A percentile compares a stretch with the other conserved stretches of the same genome.
These are phyloP conservation scores for Austroboletus eburneus DNA, from an alignment of 768 basidiomycete genomes.

Conservation along the genomic window DNA sequence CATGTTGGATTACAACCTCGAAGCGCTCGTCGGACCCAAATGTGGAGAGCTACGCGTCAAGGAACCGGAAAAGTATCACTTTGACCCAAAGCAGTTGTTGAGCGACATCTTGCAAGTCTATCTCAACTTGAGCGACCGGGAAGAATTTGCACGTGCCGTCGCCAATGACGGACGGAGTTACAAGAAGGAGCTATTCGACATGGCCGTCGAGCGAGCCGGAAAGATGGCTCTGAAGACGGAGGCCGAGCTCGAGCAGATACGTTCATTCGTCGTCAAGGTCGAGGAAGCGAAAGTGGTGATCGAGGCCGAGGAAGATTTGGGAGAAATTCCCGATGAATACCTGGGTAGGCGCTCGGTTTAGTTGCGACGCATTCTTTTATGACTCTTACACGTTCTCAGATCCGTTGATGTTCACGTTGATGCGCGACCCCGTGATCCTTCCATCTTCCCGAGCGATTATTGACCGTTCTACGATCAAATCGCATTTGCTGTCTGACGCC, in stretches of 20 bases:
- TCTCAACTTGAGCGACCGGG: conserved; percentile 77
- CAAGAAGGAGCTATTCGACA: conserved; percentile 74
- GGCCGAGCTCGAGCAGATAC: conserved; percentile 67
- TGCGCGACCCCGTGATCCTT: conserved; percentile 91
- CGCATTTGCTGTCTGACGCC: conserved; percentile 85
- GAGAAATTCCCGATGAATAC: conserved; percentile 94
- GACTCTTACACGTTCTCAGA: conserved; percentile 42
- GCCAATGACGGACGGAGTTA: conserved; percentile 96
- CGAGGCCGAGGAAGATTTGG: conserved; percentile 87
- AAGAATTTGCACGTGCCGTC: conserved; percentile 78
- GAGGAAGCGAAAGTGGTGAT: conserved; percentile 78
- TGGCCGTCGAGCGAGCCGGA: conserved; percentile 64
- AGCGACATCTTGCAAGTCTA: conserved; percentile 88
- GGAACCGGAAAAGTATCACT: conserved; percentile 84
- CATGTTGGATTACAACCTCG: conserved; percentile 94
- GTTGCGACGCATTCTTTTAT: neutral
- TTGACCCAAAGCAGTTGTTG: conserved; percentile 78
- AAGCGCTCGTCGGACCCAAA: conserved; percentile 82
- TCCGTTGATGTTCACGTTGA: conserved; percentile 85
- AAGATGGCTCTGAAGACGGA: conserved; percentile 67
- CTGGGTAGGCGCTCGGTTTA: conserved; percentile 52
- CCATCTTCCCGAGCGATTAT: conserved; percentile 77
- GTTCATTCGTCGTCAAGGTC: conserved; percentile 71
- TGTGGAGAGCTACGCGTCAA: conserved; percentile 83
- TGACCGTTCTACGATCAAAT: conserved; percentile 92